These are phyloP conservation scores for Penicillium canescens DNA, from an alignment of 495 filamentous ascomycete species.

Conservation along the genomic window DNA sequence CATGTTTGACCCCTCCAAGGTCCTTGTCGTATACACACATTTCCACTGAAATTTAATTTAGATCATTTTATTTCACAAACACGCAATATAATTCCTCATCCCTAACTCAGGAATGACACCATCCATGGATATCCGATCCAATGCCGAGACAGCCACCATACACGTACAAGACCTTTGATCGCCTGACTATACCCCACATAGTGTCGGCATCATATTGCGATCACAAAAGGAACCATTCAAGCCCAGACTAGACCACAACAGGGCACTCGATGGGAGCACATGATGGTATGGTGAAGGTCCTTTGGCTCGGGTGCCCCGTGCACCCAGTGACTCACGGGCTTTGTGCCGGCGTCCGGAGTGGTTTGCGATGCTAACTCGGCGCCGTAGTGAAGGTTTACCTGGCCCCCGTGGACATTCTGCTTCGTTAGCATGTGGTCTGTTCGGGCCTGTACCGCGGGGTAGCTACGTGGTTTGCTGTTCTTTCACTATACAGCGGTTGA, in stretches of 20 bases:
- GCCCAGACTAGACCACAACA: slow-evolving; percentile 8
- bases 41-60: not conserved
- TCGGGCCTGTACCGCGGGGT: slow-evolving; percentile 11
- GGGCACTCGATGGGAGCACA: slow-evolving; percentile 9
- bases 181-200: slow-evolving; percentile 26
- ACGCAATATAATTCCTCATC: not conserved
- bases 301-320: slow-evolving; percentile 13
- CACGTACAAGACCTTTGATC: slow-evolving; percentile 9
- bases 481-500: too few species aligned
- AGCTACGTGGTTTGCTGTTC: not conserved
- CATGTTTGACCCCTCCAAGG: too few species aligned
- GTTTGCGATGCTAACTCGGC: not conserved
- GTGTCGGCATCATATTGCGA: slow-evolving; percentile 20
- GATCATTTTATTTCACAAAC: not conserved
- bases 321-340: slow-evolving; percentile 24
- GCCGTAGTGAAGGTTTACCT: not conserved
- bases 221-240: slow-evolving; percentile 6
- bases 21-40: slow-evolving; percentile 1
- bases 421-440: slow-evolving; percentile 14
- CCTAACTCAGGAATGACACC: not conserved
- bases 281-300: slow-evolving; percentile 10
- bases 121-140: slow-evolving; percentile 3
- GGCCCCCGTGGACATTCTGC: not conserved
- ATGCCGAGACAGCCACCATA: slow-evolving; percentile 10
- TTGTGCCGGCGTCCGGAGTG: slow-evolving; percentile 5